Evolutionary conservation across 2,329 filamentous ascomycete species (phyloP), one percentile per base, ranked within the genome.

Genomic region (Talaromyces sp.): DNA sequence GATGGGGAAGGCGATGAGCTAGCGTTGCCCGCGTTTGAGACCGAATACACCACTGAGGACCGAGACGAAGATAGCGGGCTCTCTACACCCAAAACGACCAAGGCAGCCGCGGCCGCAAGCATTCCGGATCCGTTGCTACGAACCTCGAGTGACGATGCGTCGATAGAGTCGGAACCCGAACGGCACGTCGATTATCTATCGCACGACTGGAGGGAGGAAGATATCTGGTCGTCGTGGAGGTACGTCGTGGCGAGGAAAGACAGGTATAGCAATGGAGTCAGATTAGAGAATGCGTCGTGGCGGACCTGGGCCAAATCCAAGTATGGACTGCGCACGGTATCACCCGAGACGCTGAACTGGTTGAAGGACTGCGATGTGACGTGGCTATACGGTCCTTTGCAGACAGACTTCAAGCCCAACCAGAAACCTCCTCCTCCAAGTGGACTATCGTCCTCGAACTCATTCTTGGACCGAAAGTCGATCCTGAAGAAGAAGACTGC

Each of bases 191-290:
- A 96, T 77, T 96, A 96, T 73, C 84, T 97, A 54, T 96, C 93
- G 18, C 91, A 98, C 72, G 87, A 93, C 65, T 96, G 93, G 91
- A 87, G 85, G 66, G 92, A 97, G 76, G 93, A 98, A 75, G 93
- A 99, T 76, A 96, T 98, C 28, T 98, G 93, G 93, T 89, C 91
- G 5, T 97, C 93, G 1, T 98, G 95, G 95, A 88, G 92, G 72
- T 95, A 96, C 73, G 91, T 98, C 69, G 87, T 93, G 16, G 88
- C 90, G 31, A 90, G 91, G 70, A 84, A 89, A 69, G 87, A 86
- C 64, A 85, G 91, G 60, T 96, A 96, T 67, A 87, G 86, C 69
- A 93, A 97, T 74, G 86, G 89, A 39, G 88, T 88, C 37, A 84
- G 95, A 57, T 78, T 98, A 33, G 95, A 98, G 76, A 98, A 99